These are phyloP conservation scores for Gynandropsis gynandra DNA, from an alignment of 345 rosid species.

Conservation along the genomic window DNA sequence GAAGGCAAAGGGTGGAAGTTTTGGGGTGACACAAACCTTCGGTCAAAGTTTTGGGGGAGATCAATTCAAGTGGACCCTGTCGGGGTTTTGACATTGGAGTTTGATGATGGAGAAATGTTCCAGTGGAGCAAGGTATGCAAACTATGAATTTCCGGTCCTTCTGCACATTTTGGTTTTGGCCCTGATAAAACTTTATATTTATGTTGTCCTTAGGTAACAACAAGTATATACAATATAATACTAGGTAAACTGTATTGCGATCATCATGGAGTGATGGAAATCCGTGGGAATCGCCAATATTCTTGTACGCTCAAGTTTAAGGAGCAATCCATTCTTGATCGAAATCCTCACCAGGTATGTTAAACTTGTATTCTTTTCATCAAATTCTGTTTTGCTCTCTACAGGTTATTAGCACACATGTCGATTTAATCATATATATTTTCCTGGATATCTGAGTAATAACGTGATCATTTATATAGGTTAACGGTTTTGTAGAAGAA, in stretches of 20 bases:
- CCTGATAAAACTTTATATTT: conserved; percentile 6
- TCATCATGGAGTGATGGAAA: conserved; percentile 88
- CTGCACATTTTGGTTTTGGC: conserved; percentile 12
- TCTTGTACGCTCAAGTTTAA: conserved; percentile 90
- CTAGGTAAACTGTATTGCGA: conserved; percentile 86
- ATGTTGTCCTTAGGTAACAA: conserved; percentile 60
- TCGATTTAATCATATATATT: too few relatives aligned
- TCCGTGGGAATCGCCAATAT: conserved; percentile 65
- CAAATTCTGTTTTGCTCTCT: too few relatives aligned
- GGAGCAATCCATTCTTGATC: conserved; percentile 78
- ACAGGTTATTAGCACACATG: too few relatives aligned
- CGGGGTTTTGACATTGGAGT: conserved; percentile 75
- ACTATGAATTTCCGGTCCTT: conserved; percentile 1
- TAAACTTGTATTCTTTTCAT: background rate
- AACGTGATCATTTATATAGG: conserved; percentile 34
- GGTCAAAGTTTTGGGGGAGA: conserved; percentile 92
- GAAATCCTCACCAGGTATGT: conserved; percentile 87
- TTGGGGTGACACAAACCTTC: conserved; percentile 90
- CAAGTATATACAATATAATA: conserved; percentile 80
- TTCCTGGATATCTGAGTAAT: background rate
- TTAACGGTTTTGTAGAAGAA: conserved; percentile 86
- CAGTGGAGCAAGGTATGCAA: conserved; percentile 83
- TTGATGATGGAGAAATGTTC: conserved; percentile 93
- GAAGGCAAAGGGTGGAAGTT: conserved; percentile 98
- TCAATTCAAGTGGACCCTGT: conserved; percentile 96